These are phyloP conservation scores for Lepidium didymum DNA, from an alignment of 345 rosid genomes.

Conservation along the genomic window DNA sequence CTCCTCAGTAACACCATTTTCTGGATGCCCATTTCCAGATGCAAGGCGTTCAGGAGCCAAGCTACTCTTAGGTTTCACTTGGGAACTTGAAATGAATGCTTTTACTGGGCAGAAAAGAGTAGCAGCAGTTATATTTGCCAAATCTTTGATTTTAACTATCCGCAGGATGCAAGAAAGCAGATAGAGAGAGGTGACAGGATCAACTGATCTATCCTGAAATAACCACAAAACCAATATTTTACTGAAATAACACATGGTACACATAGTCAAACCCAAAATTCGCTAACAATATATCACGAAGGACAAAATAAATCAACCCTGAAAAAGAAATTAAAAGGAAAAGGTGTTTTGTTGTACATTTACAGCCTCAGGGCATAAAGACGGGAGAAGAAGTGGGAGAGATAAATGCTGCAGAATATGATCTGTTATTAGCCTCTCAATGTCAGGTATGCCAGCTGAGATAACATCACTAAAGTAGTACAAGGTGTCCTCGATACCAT, in stretches of 20 bases:
- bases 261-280: constrained; percentile 1
- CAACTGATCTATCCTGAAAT: constrained; percentile 56
- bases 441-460: constrained; percentile 97
- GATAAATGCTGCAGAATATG: constrained; percentile 69
- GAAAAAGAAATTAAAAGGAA: neutral
- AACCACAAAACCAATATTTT: constrained; percentile 23
- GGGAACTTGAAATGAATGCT: constrained; percentile 43
- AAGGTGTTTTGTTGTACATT: constrained; percentile 41
- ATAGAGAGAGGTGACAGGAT: constrained; percentile 77
- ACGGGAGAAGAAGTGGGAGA: constrained; percentile 86
- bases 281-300: neutral
- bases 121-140: constrained; percentile 91
- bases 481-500: constrained; percentile 94
- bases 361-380: constrained; percentile 44
- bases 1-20: constrained; percentile 23
- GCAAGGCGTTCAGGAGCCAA: constrained; percentile 29
- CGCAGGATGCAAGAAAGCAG: constrained; percentile 92
- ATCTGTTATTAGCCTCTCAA: constrained; percentile 86
- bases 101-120: constrained; percentile 69
- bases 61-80: constrained; percentile 54
- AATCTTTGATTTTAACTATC: constrained; percentile 90
- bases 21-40: constrained; percentile 36
- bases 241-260: neutral
- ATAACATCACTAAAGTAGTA: constrained; percentile 89
- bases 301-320: neutral